These are phyloP conservation scores for Euphorbia schlechtendalii DNA, from an alignment of 441 rosid genomes.

Conservation along the genomic window DNA sequence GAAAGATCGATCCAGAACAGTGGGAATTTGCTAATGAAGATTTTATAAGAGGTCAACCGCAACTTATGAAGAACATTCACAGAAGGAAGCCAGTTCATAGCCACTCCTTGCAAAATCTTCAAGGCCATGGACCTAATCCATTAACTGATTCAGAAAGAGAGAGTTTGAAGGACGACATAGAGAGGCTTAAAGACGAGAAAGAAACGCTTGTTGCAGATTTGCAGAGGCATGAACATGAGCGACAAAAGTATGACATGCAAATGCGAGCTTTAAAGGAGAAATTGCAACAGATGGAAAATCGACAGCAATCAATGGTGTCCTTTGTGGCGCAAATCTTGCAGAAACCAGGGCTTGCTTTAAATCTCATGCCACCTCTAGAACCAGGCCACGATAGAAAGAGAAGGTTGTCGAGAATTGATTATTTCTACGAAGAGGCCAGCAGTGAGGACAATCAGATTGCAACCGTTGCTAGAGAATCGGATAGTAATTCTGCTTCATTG, in stretches of 20 bases:
- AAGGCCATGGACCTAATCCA: constrained; percentile 42
- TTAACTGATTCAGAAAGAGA: constrained; percentile 60
- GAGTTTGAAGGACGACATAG: constrained; percentile 56
- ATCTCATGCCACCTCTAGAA: constrained; percentile 46
- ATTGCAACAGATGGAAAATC: constrained; percentile 46
- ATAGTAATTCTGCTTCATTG: constrained; percentile 25
- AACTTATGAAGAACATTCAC: constrained; percentile 79
- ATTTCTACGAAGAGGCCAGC: constrained; percentile 31
- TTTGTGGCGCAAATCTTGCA: constrained; percentile 44
- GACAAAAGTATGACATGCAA: constrained; percentile 47
- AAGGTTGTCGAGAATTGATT: constrained; percentile 56
- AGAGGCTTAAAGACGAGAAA: constrained; percentile 52
- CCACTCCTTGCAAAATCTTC: constrained; percentile 62
- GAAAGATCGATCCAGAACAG: constrained; percentile 72
- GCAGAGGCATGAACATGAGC: constrained; percentile 50
- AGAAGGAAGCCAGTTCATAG: constrained; percentile 93
- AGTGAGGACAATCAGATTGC: constrained; percentile 35
- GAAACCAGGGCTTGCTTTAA: constrained; percentile 57
- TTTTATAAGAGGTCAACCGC: constrained; percentile 63
- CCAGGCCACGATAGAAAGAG: constrained; percentile 56
- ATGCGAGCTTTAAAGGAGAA: constrained; percentile 53
- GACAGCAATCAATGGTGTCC: constrained; percentile 53
- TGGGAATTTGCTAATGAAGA: constrained; percentile 95
- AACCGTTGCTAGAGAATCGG: constrained; percentile 25
- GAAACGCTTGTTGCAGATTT: constrained; percentile 46